phyloP scores from a whole-genome alignment of 805 yeast genomes.

The Candida piceae region DNA sequence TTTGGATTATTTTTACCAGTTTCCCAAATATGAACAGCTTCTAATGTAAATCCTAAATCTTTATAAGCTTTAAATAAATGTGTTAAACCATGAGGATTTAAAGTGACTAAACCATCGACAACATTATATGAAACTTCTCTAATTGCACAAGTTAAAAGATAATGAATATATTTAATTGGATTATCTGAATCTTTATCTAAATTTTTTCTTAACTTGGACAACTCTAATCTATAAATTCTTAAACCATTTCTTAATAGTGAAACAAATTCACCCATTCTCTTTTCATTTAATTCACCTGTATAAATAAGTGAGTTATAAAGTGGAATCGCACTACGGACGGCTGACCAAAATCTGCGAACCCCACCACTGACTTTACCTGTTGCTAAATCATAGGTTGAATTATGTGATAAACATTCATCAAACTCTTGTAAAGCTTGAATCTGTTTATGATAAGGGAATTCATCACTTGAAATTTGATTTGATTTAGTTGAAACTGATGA shows the following conservation, averaged over 20 bases:
- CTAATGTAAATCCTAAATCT: slow-evolving; percentile 55
- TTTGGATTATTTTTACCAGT: slow-evolving; percentile 44
- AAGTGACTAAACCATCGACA: slow-evolving; percentile 36
- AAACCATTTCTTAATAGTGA: slow-evolving; percentile 51
- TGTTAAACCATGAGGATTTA: slow-evolving; percentile 52
- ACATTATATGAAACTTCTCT: slow-evolving; percentile 49
- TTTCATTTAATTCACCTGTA: slow-evolving; percentile 42
- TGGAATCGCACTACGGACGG: slow-evolving; percentile 45
- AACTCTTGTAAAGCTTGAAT: slow-evolving; percentile 38
- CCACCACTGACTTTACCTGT: slow-evolving; percentile 36
- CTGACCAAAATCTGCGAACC: slow-evolving; percentile 47
- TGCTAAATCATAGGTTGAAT: slow-evolving; percentile 32
- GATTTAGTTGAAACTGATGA: background rate
- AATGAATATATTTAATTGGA: slow-evolving; percentile 51
- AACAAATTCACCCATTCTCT: slow-evolving; percentile 44
- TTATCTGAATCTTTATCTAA: slow-evolving; percentile 54
- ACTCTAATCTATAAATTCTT: slow-evolving; percentile 49
- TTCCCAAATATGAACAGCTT: slow-evolving; percentile 70
- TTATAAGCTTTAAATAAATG: slow-evolving; percentile 53
- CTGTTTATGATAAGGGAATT: slow-evolving; percentile 37
- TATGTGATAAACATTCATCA: slow-evolving; percentile 42
- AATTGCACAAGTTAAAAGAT: slow-evolving; percentile 43
- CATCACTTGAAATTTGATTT: slow-evolving; percentile 18
- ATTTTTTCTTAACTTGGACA: slow-evolving; percentile 51
- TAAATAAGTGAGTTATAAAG: slow-evolving; percentile 43